Conservation (phyloP, 169 alveolate species). For the Cyclospora cayetanensis region DNA sequence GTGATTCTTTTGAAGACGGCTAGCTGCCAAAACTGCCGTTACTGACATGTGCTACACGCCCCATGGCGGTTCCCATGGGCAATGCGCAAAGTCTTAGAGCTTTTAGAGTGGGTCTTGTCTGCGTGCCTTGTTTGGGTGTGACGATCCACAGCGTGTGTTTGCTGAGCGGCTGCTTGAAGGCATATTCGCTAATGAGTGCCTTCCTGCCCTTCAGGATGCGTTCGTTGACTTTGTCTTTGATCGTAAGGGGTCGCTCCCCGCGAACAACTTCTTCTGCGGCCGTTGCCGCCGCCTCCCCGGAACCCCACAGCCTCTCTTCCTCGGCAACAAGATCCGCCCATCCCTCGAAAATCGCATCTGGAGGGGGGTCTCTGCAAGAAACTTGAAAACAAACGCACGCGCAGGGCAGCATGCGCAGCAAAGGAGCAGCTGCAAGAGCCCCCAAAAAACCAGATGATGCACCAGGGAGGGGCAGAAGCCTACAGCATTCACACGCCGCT, state of each 20-base stretch:
- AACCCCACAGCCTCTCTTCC: not conserved
- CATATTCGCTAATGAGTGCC: not conserved
- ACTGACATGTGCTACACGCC: not conserved
- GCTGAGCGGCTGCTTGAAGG: not conserved
- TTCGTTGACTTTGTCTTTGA: constrained; percentile 2
- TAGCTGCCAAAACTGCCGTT: not conserved
- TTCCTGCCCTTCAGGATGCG: constrained; percentile 19
- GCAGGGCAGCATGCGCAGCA: not conserved
- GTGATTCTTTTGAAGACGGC: not conserved
- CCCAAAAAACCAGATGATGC: no score
- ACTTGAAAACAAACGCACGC: not conserved
- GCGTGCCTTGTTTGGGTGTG: constrained; percentile 54
- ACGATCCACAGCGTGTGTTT: constrained; percentile 53
- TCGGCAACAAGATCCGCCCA: constrained; percentile 61
- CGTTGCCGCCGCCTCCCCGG: not conserved
- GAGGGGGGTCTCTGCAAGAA: not conserved
- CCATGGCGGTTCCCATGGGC: not conserved
- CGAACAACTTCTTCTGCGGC: not conserved
- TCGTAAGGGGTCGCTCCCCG: not conserved
- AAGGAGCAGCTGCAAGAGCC: not conserved
- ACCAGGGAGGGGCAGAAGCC: no score
- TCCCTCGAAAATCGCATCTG: constrained; percentile 17
- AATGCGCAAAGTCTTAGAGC: not conserved
- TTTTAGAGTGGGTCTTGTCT: not conserved
- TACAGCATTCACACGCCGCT: no score